Evolutionary conservation across 305 asterid genomes (phyloP).

Genomic region (Solanum aculeatissimum): DNA sequence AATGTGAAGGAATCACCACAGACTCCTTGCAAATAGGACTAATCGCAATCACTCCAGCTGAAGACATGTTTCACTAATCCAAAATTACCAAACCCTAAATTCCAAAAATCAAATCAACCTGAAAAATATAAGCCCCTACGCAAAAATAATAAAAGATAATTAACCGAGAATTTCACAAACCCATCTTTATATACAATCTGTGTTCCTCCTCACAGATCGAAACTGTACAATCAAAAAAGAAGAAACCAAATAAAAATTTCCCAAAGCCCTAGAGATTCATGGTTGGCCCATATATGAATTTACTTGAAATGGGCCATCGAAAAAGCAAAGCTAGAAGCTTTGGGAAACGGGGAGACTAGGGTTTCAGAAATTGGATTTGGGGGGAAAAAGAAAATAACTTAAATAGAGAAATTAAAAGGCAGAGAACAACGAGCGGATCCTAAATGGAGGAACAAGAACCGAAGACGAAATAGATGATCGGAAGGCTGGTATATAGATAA

Average conservation of each 20-base stretch:
- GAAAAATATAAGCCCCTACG: not conserved
- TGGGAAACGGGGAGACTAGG: not conserved
- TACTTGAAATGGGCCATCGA: not conserved
- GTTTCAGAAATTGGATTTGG: conserved; percentile 1
- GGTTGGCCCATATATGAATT: conserved; percentile 15
- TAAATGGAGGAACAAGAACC: conserved; percentile 38
- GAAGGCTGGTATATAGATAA: not conserved
- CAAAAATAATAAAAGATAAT: not conserved
- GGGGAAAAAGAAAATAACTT: not conserved
- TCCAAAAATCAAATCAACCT: conserved; percentile 11
- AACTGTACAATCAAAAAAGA: conserved; percentile 8
- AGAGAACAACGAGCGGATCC: not conserved
- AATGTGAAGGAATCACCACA: conserved; percentile 28
- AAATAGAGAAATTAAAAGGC: not conserved
- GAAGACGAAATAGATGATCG: conserved; percentile 9
- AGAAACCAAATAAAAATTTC: conserved; percentile 10
- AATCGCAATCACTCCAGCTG: conserved; percentile 64
- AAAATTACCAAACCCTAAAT: conserved; percentile 15
- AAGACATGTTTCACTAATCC: conserved; percentile 38
- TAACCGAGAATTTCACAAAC: not conserved
- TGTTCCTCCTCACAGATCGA: conserved; percentile 3
- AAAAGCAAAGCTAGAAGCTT: not conserved
- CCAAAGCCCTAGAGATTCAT: conserved; percentile 49
- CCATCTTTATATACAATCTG: not conserved
- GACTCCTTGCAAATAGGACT: conserved; percentile 41